Base-by-base conservation (phyloP, 352 stramenopile species). In the Pelagophyceae sp. region DNA sequence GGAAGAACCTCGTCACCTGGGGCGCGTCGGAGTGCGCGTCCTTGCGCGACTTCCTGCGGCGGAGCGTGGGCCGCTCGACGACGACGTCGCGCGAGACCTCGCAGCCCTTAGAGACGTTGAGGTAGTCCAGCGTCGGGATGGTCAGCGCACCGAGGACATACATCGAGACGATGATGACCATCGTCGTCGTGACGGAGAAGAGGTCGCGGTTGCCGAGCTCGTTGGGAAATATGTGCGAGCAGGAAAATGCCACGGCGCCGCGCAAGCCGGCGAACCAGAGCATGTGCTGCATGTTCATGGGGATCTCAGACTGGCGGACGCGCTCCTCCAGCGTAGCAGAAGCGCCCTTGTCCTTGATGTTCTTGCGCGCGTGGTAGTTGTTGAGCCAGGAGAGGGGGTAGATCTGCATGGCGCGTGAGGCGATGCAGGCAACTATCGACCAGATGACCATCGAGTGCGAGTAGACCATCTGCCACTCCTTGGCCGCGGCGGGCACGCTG, bases 211-310 rank as follows among this genome's bases (percentile, higher is more conserved):
- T 80, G 45, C 76, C 83, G 33, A 82, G 77, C 15, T 72, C 78
- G 76, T 93, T 87, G 15, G 93, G 91, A 79, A 96, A 97, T 5
- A 85, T 91, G 80, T 93, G 91, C 76, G 91, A 91, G 75, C 94
- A 86, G 37, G 91, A 90, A 79, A 96, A 98, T 0, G 92, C 91
- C 3, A 98, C 90, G 38, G 93, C 94, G 29, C 93, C 93, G 33
- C 94, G 90, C 63, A 98, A 85, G 19, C 93, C 93, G 51, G 90
- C 92, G 85, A 96, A 97, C 89, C 90, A 97, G 75, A 97, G 92
- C 90, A 97, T 95, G 84, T 96, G 90, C 78, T 94, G 90, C 76
- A 94, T 92, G 80, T 95, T 95, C 50, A 50, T 19, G 17, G 76
- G 67, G 70, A 90, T 83, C 51, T 85, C 67, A 11, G 11, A 23